Conservation (phyloP, 352 stramenopile species). For the Phytopythium aichiense region DNA sequence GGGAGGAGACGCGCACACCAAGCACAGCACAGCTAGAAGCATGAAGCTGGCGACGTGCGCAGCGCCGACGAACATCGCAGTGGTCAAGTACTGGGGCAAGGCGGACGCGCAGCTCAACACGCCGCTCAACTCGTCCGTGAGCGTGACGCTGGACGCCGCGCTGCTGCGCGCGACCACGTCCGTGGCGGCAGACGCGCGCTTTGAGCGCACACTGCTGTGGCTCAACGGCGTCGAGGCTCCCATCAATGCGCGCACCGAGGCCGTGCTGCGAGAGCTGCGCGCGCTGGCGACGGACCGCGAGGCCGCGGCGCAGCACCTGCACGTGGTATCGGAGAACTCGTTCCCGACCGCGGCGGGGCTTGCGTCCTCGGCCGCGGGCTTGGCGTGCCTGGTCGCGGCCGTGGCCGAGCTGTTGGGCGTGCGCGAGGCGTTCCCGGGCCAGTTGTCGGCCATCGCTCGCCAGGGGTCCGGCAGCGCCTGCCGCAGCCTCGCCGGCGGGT, state of each 20-base stretch:
- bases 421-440: slow-evolving; percentile 86
- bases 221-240: slow-evolving; percentile 93
- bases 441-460: slow-evolving; percentile 91
- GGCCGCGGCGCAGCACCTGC: slow-evolving; percentile 49
- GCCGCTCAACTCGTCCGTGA: slow-evolving; percentile 96
- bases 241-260: slow-evolving; percentile 78
- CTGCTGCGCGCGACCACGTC: slow-evolving; percentile 96
- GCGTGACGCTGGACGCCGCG: slow-evolving; percentile 94
- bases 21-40: background rate
- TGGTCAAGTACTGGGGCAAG: slow-evolving; percentile 99
- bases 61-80: slow-evolving; percentile 97
- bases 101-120: slow-evolving; percentile 89
- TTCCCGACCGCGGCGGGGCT: slow-evolving; percentile 98
- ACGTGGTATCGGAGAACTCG: slow-evolving; percentile 96
- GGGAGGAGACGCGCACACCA: too few species aligned
- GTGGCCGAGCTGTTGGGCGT: slow-evolving; percentile 87
- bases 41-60: slow-evolving; percentile 85
- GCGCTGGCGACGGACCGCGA: slow-evolving; percentile 24
- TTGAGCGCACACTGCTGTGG: slow-evolving; percentile 91
- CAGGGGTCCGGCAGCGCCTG: slow-evolving; percentile 95
- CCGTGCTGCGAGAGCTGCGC: slow-evolving; percentile 67
- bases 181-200: slow-evolving; percentile 64
- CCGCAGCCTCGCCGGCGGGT: slow-evolving; percentile 95
- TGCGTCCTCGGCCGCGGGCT: slow-evolving; percentile 97
- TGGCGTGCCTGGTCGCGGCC: slow-evolving; percentile 90